Percentiles rank a stretch among this genome's conserved stretches.
phyloP scores from a whole-genome alignment of 139 green algal species.

The Diplosphaera chodatii region DNA sequence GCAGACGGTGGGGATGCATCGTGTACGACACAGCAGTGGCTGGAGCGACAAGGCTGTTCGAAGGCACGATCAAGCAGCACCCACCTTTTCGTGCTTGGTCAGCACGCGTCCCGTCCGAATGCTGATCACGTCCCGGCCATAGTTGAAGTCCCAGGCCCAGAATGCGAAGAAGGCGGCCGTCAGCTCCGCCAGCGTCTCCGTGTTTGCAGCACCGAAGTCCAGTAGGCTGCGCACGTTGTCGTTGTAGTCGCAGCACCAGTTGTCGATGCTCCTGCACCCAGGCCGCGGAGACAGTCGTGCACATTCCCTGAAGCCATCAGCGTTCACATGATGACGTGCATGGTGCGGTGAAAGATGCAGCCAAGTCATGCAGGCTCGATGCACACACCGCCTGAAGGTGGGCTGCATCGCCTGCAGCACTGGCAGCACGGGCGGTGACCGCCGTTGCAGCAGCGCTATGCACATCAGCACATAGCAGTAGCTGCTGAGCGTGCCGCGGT shows the following conservation, averaged over 20 bases:
- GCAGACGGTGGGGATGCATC: no score
- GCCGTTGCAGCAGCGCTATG: constrained; percentile 76
- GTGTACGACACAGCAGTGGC: no score
- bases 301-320: no score
- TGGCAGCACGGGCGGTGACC: constrained; percentile 75
- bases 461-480: constrained; percentile 93
- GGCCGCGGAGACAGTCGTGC: no score
- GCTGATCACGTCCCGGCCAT: constrained; percentile 66
- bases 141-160: constrained; percentile 88
- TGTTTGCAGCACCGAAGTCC: constrained; percentile 71
- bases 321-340: neutral
- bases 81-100: constrained; percentile 70
- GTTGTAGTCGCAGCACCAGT: constrained; percentile 66
- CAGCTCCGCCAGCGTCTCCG: constrained; percentile 72
- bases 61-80: no score
- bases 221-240: constrained; percentile 50
- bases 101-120: constrained; percentile 58
- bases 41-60: no score
- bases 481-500: constrained; percentile 74
- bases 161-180: constrained; percentile 87
- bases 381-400: constrained; percentile 26
- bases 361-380: neutral
- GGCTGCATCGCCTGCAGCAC: constrained; percentile 59
- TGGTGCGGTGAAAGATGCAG: neutral
- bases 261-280: constrained; percentile 21